Conservation (phyloP, 495 filamentous ascomycete genomes). For the Cercophora sp. region DNA sequence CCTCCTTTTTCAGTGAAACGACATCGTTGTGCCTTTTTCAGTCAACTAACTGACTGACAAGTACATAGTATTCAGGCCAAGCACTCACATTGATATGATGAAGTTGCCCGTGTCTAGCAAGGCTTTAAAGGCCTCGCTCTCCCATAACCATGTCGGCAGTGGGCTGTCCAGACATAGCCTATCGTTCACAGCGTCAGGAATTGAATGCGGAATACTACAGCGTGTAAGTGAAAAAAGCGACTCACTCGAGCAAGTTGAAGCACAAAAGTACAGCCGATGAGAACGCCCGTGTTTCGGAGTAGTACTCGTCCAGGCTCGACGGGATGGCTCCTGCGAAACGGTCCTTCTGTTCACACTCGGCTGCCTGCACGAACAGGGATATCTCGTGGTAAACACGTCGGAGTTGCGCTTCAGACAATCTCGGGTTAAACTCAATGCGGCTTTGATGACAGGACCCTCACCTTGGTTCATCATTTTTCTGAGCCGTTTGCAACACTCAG, state of each 20-base stretch:
- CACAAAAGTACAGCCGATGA: constrained; percentile 2
- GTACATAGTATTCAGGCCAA: not conserved
- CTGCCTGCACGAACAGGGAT: not conserved
- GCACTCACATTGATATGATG: constrained; percentile 6
- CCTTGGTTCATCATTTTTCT: not conserved
- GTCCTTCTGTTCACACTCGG: constrained; percentile 6
- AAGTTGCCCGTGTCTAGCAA: constrained; percentile 5
- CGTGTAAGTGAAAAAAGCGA: not conserved
- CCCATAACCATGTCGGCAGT: not conserved
- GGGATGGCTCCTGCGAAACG: constrained; percentile 4
- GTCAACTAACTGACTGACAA: not conserved
- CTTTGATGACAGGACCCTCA: not conserved
- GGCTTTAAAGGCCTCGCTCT: constrained; percentile 6
- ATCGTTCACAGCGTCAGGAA: not conserved
- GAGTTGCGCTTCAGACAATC: constrained; percentile 4
- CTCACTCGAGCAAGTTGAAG: constrained; percentile 5
- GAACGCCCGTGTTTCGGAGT: not conserved
- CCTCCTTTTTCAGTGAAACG: constrained; percentile 9
- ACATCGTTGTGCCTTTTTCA: constrained; percentile 14
- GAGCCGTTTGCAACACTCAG: not conserved
- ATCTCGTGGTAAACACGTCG: not conserved
- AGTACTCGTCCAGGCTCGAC: not conserved
- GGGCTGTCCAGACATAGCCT: not conserved
- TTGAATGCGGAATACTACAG: not conserved
- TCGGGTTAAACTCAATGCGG: not conserved